Evolutionary conservation across 352 stramenopile genomes (phyloP), one percentile per base, ranked within the genome.

Genomic region (Pythium rishiriense): DNA sequence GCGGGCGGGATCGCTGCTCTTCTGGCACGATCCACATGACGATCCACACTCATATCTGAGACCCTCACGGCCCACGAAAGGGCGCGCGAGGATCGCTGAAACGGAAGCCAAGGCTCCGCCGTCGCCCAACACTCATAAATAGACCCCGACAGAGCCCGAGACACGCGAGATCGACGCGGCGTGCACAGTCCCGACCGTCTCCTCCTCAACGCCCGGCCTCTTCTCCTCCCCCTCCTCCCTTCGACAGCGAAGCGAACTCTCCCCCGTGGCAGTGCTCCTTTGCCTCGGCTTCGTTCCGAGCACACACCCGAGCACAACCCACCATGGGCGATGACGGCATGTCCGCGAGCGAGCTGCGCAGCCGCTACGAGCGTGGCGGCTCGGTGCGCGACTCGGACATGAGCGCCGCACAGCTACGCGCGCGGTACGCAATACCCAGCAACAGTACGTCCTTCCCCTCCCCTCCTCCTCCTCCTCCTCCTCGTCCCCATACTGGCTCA

Each of bases 331-430:
- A 94, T 67, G 85, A 94, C 66, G 70, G 73, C 14, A 72, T 90
- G 67, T 82, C 45, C 28, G 85, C 85, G 29, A 82, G 74, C 43
- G 85, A 94, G 45, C 68, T 94, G 55, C 81, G 85, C 31, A 78
- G 77, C 58, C 81, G 85, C 39, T 94, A 94, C 66, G 80, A 87
- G 57, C 83, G 85, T 35, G 83, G 81, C 42, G 85, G 85, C 21
- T 85, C 70, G 1, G 83, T 94, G 33, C 83, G 79, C 21, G 85
- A 94, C 64, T 85, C 69, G 43, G 83, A 94, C 66, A 73, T 94
- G 43, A 94, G 81, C 46, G 85, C 85, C 0, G 85, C 83, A 10
- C 85, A 94, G 57, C 64, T 94, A 22, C 83, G 83, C 10, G 87
- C 85, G 24, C 78, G 85, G 71, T 92, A 94, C 66, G 83, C 85